Conservation (phyloP, 345 rosid genomes). For the Firmiana major region DNA sequence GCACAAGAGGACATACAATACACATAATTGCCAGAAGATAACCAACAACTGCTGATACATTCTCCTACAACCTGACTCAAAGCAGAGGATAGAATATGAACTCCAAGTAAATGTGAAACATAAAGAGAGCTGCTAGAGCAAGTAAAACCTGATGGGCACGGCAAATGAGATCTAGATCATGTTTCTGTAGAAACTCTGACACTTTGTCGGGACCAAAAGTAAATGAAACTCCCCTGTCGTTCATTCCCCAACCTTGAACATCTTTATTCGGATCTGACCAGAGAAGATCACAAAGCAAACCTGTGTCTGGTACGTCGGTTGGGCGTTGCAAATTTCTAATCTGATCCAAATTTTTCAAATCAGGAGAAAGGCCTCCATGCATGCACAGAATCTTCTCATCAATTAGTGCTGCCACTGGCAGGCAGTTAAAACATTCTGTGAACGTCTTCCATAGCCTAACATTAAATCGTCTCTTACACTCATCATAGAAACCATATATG, state of each 20-base stretch:
- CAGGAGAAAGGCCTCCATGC: slow-evolving; percentile 90
- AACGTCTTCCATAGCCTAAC: slow-evolving; percentile 68
- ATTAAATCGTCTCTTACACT: slow-evolving; percentile 75
- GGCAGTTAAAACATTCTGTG: slow-evolving; percentile 58
- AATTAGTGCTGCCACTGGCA: slow-evolving; percentile 62
- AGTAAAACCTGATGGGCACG: slow-evolving; percentile 85
- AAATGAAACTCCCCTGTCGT: slow-evolving; percentile 83
- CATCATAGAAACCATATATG: slow-evolving; percentile 65
- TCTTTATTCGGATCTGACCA: slow-evolving; percentile 91
- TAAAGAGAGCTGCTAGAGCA: not conserved
- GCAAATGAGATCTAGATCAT: slow-evolving; percentile 76
- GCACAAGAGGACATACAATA: not conserved
- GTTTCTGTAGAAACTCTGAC: slow-evolving; percentile 70
- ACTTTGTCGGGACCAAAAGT: slow-evolving; percentile 63
- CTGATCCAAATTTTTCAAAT: slow-evolving; percentile 52
- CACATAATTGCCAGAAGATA: not conserved
- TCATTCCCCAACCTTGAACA: slow-evolving; percentile 74
- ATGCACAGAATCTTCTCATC: slow-evolving; percentile 90
- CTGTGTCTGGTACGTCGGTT: slow-evolving; percentile 72
- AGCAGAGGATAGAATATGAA: not conserved
- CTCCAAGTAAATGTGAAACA: not conserved
- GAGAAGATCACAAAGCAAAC: slow-evolving; percentile 81
- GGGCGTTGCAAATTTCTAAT: slow-evolving; percentile 66
- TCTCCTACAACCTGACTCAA: not conserved
- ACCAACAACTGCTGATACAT: not conserved